phyloP scores from a whole-genome alignment of 306 rosid species.

The Trichosanthes cucumerina region DNA sequence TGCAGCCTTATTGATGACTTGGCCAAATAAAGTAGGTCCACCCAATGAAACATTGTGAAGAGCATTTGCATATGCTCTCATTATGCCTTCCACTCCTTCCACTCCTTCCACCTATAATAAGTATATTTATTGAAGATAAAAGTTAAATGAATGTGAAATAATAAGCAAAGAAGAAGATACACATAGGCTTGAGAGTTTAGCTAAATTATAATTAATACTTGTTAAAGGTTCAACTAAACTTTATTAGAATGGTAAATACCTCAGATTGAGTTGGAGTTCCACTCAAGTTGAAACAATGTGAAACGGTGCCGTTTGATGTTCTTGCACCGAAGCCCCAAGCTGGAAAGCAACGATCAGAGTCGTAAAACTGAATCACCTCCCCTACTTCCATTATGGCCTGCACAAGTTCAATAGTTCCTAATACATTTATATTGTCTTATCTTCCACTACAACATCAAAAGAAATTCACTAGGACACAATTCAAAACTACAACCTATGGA shows the following conservation, averaged over 20 bases:
- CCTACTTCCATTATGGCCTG: constrained; percentile 82
- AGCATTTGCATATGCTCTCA: constrained; percentile 59
- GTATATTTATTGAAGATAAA: neutral
- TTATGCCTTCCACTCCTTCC: constrained; percentile 75
- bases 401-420: neutral
- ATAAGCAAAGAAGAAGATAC: neutral
- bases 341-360: constrained; percentile 59
- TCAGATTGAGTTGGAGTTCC: constrained; percentile 33
- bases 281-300: constrained; percentile 79
- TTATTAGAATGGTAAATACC: constrained; percentile 23
- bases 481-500: neutral
- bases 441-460: neutral
- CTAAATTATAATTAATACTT: no score
- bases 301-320: constrained; percentile 24
- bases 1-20: constrained; percentile 61
- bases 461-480: neutral
- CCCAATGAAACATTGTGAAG: constrained; percentile 41
- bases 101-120: constrained; percentile 33
- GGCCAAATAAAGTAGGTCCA: constrained; percentile 88
- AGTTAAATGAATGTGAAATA: neutral
- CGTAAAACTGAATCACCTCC: constrained; percentile 82
- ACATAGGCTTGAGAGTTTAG: no score
- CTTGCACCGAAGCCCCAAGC: constrained; percentile 96
- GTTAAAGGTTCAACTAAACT: no score
- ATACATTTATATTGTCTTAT: neutral